Percentiles rank a stretch among this genome's conserved stretches.
Conservation (phyloP, 495 filamentous ascomycete genomes). For the Aspergillus nanangensis region DNA sequence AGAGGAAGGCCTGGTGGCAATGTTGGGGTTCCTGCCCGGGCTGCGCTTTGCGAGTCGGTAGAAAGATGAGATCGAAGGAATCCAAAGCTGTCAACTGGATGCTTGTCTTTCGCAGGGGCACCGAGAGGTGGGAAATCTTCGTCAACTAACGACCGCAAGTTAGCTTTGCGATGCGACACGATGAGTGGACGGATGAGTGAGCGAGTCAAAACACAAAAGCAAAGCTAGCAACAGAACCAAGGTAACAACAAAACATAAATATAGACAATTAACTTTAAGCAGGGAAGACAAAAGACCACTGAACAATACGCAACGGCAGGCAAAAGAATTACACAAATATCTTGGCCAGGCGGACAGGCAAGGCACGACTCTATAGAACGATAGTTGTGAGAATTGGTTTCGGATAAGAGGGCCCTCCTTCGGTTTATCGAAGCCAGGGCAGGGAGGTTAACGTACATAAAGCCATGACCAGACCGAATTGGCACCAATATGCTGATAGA, state of each 20-base stretch:
- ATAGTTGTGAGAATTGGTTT: slow-evolving; percentile 51
- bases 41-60: slow-evolving; percentile 24
- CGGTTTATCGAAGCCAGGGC: slow-evolving; percentile 42
- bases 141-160: slow-evolving; percentile 29
- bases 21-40: slow-evolving; percentile 50
- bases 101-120: slow-evolving; percentile 29
- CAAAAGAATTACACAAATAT: slow-evolving; percentile 35
- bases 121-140: slow-evolving; percentile 53
- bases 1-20: slow-evolving; percentile 65
- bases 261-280: background rate
- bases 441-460: slow-evolving; percentile 79
- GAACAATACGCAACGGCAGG: slow-evolving; percentile 25
- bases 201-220: background rate
- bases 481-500: slow-evolving; percentile 42
- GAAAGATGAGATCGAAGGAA: slow-evolving; percentile 43
- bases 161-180: slow-evolving; percentile 16
- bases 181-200: background rate
- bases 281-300: slow-evolving; percentile 11
- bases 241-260: slow-evolving; percentile 10
- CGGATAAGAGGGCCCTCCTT: slow-evolving; percentile 45
- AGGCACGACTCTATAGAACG: slow-evolving; percentile 39
- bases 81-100: slow-evolving; percentile 37
- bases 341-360: slow-evolving; percentile 29
- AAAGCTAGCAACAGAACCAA: slow-evolving; percentile 6
- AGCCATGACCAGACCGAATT: slow-evolving; percentile 60